Conservation (phyloP, 139 green algal genomes). For the Chlorella sp. region DNA sequence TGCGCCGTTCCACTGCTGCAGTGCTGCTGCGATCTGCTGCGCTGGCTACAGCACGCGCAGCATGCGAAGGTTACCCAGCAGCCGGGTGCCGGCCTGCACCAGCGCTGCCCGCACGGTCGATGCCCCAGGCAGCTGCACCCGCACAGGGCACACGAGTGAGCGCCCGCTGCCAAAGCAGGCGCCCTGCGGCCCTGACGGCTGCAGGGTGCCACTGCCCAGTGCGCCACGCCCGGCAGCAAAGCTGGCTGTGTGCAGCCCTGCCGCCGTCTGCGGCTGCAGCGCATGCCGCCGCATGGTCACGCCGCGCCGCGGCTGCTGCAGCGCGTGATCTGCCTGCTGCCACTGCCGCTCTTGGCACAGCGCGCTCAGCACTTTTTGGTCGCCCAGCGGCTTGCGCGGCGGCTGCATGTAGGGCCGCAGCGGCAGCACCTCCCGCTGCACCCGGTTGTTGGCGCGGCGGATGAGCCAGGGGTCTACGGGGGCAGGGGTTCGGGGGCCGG, state of each 20-base stretch:
- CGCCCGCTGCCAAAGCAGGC: neutral
- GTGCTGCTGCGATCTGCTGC: neutral
- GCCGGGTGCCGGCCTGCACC: slow-evolving; percentile 18
- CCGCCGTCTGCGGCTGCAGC: too few species aligned
- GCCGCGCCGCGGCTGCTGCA: neutral
- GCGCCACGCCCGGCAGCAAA: too few species aligned
- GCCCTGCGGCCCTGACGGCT: neutral
- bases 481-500: neutral
- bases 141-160: too few species aligned
- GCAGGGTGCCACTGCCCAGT: neutral
- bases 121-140: neutral
- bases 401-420: slow-evolving; percentile 46
- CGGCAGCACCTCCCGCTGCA: slow-evolving; percentile 29
- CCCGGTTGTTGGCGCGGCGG: neutral
- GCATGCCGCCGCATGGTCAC: too few species aligned
- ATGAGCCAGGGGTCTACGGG: neutral
- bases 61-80: slow-evolving; percentile 12
- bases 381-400: neutral
- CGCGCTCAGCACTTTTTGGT: neutral
- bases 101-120: neutral
- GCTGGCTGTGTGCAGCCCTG: too few species aligned
- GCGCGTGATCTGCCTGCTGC: too few species aligned
- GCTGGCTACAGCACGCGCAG: neutral
- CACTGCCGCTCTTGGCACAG: neutral
- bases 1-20: neutral